These are phyloP conservation scores for Aspergillus nanangensis DNA, from an alignment of 495 filamentous ascomycete species.

Conservation along the genomic window DNA sequence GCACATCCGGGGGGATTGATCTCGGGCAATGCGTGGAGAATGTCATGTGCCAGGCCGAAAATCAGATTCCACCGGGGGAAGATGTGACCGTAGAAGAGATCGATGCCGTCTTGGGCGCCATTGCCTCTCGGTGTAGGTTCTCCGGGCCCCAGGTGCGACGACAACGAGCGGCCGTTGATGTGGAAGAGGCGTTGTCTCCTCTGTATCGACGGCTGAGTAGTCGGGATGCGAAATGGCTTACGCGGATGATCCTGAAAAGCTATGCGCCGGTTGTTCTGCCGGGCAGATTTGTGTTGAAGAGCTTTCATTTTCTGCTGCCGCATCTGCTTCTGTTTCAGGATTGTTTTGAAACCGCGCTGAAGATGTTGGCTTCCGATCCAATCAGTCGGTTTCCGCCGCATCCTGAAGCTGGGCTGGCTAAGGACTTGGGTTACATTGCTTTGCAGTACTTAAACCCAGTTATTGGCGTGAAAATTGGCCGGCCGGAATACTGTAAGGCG, in stretches of 20 bases:
- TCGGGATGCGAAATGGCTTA: constrained; percentile 85
- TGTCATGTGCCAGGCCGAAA: constrained; percentile 61
- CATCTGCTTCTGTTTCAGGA: constrained; percentile 64
- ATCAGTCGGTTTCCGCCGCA: constrained; percentile 35
- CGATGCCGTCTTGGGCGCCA: constrained; percentile 54
- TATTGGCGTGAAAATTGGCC: constrained; percentile 70
- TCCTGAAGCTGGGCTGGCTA: constrained; percentile 31
- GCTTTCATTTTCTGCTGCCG: constrained; percentile 54
- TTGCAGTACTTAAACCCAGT: constrained; percentile 52
- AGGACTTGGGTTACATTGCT: constrained; percentile 31
- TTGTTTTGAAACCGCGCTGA: constrained; percentile 49
- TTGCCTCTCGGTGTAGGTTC: constrained; percentile 64
- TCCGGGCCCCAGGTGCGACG: constrained; percentile 62
- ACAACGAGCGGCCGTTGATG: constrained; percentile 33
- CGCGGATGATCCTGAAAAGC: constrained; percentile 73
- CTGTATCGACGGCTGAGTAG: constrained; percentile 60
- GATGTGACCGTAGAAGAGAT: constrained; percentile 70
- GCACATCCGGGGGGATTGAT: constrained; percentile 52
- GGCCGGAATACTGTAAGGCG: constrained; percentile 69
- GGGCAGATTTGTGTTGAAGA: constrained; percentile 38
- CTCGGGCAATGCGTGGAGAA: constrained; percentile 65
- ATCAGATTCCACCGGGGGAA: constrained; percentile 27
- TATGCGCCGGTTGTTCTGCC: constrained; percentile 58
- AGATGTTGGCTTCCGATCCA: constrained; percentile 37
- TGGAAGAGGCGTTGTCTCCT: constrained; percentile 44